Base-by-base conservation (phyloP, 2,329 filamentous ascomycete genomes). In the Colletotrichum spaethianum region DNA sequence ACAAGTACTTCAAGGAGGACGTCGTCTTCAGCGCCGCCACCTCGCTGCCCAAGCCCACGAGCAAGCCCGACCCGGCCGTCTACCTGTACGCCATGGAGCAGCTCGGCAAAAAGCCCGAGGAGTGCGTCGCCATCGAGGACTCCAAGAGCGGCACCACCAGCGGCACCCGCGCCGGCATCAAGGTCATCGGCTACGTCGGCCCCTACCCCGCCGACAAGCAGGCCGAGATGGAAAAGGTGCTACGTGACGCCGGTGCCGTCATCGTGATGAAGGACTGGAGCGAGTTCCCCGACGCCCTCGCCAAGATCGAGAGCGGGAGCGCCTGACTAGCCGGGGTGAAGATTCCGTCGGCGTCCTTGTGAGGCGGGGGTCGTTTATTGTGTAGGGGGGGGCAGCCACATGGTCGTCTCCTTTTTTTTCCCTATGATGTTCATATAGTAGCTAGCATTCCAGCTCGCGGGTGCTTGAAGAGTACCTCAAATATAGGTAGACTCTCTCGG, bases 21-120 rank as follows among this genome's bases (percentile, higher is more conserved):
- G 88, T 91, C 76, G 88, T 97, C 80, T 98, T 93, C 88, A 94
- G 92, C 55, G 95, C 95, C 67, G 94, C 94, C 69, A 94, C 92
- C 40, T 94, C 92, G 70, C 88, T 98, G 76, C 86, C 89, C 69
- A 90, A 86, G 79, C 95, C 95, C n/a, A 95, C 94, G 67, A 93
- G 91, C 82, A 98, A 98, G 89, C 95, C 95, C 20, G 93, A 97
- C 83, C 95, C 95, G 23, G 93, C 94, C 76, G 93, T 98, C 83
- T 98, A 98, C 86, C 83, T 94, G 75, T 89, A 92, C 81, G 93
- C 95, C 28, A 89, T 95, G 80, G 84, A 94, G 83, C 85, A 90
- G 79, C 87, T 97, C 63, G 92, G 92, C 73, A 93, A 93, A 83
- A 89, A 88, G 77, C 86, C 94, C 1, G 85, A 86, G 57, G 92